These are phyloP conservation scores for Pleoardoris graminearum DNA, from an alignment of 2,329 filamentous ascomycete species.

Conservation along the genomic window DNA sequence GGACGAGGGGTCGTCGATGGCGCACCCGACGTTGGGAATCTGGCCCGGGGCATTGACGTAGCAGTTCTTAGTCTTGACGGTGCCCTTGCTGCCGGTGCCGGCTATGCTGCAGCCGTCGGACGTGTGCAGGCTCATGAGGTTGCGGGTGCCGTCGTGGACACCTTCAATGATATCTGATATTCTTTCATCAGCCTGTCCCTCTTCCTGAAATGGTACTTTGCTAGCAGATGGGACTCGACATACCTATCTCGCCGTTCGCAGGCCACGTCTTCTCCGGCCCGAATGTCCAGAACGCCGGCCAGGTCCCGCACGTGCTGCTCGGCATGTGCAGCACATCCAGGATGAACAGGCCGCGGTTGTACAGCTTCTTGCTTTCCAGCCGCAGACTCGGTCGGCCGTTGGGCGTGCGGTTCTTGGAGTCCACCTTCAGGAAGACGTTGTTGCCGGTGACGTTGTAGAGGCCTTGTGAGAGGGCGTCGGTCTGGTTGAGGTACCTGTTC, in stretches of 20 bases:
- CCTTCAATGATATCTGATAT: conserved; percentile 45
- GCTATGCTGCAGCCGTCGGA: conserved; percentile 23
- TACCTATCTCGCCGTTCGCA: conserved; percentile 38
- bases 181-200: too few relatives aligned
- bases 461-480: conserved; percentile 39
- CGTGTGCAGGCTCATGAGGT: conserved; percentile 25
- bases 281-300: conserved; percentile 48
- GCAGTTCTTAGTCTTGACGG: conserved; percentile 23
- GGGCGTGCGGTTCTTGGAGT: conserved; percentile 42
- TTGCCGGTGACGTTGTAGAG: conserved; percentile 23
- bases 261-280: conserved; percentile 33
- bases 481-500: conserved; percentile 46
- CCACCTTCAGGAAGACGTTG: conserved; percentile 48
- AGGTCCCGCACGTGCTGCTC: conserved; percentile 47
- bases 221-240: neutral
- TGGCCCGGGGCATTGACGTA: conserved; percentile 19
- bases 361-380: conserved; percentile 48
- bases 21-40: conserved; percentile 20
- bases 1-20: conserved; percentile 9
- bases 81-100: conserved; percentile 14
- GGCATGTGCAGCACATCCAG: conserved; percentile 54
- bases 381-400: conserved; percentile 49
- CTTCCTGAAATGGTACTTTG: too few relatives aligned
- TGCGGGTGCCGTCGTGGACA: conserved; percentile 24
- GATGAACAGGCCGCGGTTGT: conserved; percentile 50